These are phyloP conservation scores for Trametes villosa DNA, from an alignment of 768 basidiomycete genomes.

Conservation along the genomic window DNA sequence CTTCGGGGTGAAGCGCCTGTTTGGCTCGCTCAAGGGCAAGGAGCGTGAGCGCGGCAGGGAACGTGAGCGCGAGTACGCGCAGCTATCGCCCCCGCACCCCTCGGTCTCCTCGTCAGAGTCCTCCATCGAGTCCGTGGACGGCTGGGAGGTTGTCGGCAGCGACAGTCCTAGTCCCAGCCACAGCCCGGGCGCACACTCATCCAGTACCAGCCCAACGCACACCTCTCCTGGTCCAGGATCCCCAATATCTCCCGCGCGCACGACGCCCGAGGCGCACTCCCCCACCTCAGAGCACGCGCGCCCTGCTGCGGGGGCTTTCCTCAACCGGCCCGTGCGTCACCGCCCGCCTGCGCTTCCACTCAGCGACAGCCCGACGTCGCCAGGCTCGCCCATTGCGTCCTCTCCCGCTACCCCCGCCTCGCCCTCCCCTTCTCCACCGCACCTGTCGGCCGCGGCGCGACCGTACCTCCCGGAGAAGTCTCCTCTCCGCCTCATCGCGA, in stretches of 20 bases:
- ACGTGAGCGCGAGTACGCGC: constrained; percentile 7
- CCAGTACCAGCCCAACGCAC: not conserved
- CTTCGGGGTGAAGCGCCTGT: constrained; percentile 29
- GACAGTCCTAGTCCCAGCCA: not conserved
- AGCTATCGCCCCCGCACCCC: not conserved
- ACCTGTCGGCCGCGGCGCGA: not conserved
- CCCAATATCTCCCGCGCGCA: not conserved
- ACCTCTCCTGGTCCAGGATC: not conserved
- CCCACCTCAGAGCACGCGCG: constrained; percentile 5
- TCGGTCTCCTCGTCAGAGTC: constrained; percentile 13
- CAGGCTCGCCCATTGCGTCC: constrained; percentile 1
- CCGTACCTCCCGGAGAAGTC: constrained; percentile 21
- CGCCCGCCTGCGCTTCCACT: not conserved
- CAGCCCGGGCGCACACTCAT: not conserved
- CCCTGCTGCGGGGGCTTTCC: constrained; percentile 12
- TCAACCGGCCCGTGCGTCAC: constrained; percentile 24
- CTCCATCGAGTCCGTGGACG: constrained; percentile 15
- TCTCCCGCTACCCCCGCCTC: not conserved
- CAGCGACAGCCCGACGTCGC: constrained; percentile 9
- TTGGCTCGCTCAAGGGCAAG: constrained; percentile 31
- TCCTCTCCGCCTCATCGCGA: constrained; percentile 10
- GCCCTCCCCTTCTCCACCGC: not conserved
- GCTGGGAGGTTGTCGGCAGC: constrained; percentile 15
- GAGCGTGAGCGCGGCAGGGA: constrained; percentile 24
- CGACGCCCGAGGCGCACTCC: constrained; percentile 2